Evolutionary conservation across 2,329 filamentous ascomycete genomes (phyloP).

Genomic region (Calonectria hongkongensis): DNA sequence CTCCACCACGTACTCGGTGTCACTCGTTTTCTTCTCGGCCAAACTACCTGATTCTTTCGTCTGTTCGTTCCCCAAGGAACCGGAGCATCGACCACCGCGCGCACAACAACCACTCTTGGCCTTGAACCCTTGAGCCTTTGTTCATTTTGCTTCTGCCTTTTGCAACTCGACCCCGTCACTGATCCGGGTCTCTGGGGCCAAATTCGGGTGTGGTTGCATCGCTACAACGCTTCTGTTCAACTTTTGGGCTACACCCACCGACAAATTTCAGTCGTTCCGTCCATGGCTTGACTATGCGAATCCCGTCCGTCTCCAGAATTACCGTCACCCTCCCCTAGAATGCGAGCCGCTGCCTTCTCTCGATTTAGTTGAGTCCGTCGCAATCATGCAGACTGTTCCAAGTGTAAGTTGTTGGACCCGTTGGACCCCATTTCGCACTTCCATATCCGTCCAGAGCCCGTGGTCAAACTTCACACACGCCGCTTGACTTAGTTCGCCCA

Average conservation of each 20-base stretch:
- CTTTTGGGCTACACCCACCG: constrained; percentile 39
- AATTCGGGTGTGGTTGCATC: constrained; percentile 39
- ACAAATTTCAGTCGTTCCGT: constrained; percentile 44
- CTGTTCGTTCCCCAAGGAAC: constrained; percentile 28
- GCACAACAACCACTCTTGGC: constrained; percentile 23
- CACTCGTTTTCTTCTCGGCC: constrained; percentile 34
- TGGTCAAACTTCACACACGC: constrained; percentile 47
- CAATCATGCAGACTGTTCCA: constrained; percentile 73
- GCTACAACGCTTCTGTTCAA: constrained; percentile 26
- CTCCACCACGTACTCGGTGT: constrained; percentile 45
- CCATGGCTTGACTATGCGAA: constrained; percentile 58
- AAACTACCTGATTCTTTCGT: constrained; percentile 7
- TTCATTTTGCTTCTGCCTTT: background rate
- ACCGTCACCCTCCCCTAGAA: constrained; percentile 57
- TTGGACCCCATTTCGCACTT: constrained; percentile 39
- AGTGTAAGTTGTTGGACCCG: constrained; percentile 64
- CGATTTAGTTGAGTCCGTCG: constrained; percentile 63
- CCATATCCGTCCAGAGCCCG: constrained; percentile 28
- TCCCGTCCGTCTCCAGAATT: constrained; percentile 54
- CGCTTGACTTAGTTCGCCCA: constrained; percentile 36
- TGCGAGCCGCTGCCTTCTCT: constrained; percentile 61
- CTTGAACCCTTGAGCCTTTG: constrained; percentile 26
- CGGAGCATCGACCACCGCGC: constrained; percentile 29
- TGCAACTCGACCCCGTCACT: constrained; percentile 15
- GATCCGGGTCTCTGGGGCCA: constrained; percentile 26